Conservation (phyloP, 2,329 filamentous ascomycete species). For the Trematosphaeria pertusa region DNA sequence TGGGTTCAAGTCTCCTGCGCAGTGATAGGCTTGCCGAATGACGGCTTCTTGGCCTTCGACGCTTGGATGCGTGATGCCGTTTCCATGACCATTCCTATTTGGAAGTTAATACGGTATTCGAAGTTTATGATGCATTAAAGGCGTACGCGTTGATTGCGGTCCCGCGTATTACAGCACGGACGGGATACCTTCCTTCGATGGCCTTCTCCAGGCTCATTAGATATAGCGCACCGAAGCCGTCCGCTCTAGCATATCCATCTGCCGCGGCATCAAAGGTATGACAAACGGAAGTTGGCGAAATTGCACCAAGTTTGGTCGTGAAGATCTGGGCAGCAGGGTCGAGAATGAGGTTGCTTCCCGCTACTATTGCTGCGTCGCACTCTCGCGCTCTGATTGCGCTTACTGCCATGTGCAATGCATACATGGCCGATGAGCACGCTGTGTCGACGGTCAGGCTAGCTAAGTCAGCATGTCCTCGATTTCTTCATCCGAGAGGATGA, state of each 20-base stretch:
- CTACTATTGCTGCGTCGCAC: conserved; percentile 32
- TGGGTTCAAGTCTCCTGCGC: conserved; percentile 13
- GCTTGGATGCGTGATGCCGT: conserved; percentile 28
- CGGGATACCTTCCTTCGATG: conserved; percentile 12
- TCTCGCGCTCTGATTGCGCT: conserved; percentile 22
- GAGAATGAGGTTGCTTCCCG: conserved; percentile 22
- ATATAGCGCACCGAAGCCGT: conserved; percentile 27
- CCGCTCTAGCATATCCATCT: conserved; percentile 30
- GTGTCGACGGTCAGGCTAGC: conserved; percentile 29
- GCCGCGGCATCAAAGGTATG: conserved; percentile 32
- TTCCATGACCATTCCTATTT: conserved; percentile 21
- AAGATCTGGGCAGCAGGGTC: conserved; percentile 13
- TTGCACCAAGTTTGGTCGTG: conserved; percentile 22
- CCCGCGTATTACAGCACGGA: conserved; percentile 23
- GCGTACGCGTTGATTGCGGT: conserved; percentile 25
- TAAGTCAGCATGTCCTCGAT: too few relatives aligned
- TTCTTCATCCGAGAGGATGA: too few relatives aligned
- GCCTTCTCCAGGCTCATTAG: conserved; percentile 16
- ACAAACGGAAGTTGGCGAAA: conserved; percentile 23
- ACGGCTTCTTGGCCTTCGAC: conserved; percentile 20
- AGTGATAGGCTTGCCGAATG: conserved; percentile 27
- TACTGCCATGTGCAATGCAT: conserved; percentile 32
- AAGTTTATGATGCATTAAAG: too few relatives aligned
- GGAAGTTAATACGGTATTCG: too few relatives aligned
- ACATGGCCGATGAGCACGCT: conserved; percentile 34